These are phyloP conservation scores for Lachnellula cervina DNA, from an alignment of 2,329 filamentous ascomycete species.

Conservation along the genomic window DNA sequence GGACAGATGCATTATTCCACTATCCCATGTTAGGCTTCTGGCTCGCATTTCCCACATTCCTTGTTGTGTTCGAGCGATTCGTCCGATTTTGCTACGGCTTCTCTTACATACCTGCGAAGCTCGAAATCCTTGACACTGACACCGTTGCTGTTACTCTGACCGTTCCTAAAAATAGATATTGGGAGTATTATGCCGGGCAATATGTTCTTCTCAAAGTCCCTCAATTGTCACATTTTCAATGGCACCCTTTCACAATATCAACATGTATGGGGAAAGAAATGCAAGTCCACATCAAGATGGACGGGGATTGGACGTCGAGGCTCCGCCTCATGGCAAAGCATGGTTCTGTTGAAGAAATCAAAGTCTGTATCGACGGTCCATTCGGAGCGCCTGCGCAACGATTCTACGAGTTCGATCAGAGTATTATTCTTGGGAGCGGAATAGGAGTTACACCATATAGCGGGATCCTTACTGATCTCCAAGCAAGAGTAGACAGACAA, in stretches of 20 bases:
- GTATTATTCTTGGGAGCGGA: conserved; percentile 51
- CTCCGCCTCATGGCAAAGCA: conserved; percentile 41
- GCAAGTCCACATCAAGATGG: conserved; percentile 53
- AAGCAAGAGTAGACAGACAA: conserved; percentile 38
- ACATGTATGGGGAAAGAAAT: conserved; percentile 48
- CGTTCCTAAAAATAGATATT: conserved; percentile 44
- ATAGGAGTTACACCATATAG: conserved; percentile 56
- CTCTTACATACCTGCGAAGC: conserved; percentile 41
- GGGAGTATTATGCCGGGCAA: conserved; percentile 13
- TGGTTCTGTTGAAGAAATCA: conserved; percentile 31
- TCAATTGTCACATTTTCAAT: conserved; percentile 48
- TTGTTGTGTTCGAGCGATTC: conserved; percentile 45
- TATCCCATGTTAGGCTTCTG: conserved; percentile 54
- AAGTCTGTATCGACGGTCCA: conserved; percentile 51
- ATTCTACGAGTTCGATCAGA: conserved; percentile 54
- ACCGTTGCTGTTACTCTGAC: conserved; percentile 46
- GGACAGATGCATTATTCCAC: conserved; percentile 45
- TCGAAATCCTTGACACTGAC: conserved; percentile 47
- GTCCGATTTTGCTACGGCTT: conserved; percentile 45
- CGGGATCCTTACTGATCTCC: conserved; percentile 50
- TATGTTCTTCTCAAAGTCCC: conserved; percentile 53
- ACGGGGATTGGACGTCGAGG: conserved; percentile 50
- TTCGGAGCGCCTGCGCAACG: conserved; percentile 54
- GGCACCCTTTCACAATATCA: conserved; percentile 57
- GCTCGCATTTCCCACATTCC: conserved; percentile 47